Base-by-base conservation (phyloP, 306 rosid genomes). In the Dalbergia cochinchinensis region DNA sequence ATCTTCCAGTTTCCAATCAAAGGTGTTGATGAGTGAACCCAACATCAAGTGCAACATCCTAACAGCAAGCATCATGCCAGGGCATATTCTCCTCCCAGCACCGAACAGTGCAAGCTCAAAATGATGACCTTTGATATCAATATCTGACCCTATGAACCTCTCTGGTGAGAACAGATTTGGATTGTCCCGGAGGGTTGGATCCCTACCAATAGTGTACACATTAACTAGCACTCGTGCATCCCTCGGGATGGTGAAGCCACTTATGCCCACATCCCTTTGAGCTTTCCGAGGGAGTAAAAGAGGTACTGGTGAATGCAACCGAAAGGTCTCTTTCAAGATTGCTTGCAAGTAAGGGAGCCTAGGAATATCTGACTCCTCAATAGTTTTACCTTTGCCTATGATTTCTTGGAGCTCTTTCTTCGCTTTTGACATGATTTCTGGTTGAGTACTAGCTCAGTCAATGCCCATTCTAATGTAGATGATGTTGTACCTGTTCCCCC, bases 81-180 rank as follows among this genome's bases (percentile, higher is more conserved):
- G 31, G 31, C 31, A 26, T 26, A 26, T 26, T 26, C 31, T 26
- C 31, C 31, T 26, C 2, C 31, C 31, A 26, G 31, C 74, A 12
- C 89, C 88, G 12, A 90, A 90, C 0, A 89, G 87, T 11, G 64
- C 42, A 1, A 90, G 73, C 85, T 86, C 87, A 74, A 90, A 86
- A n/a, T 48, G 61, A 7, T 77, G 3, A 0, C 90, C 88, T 80
- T 20, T 80, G 9, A 84, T 55, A 16, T 86, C 88, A 4, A 85
- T 8, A 5, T 84, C 84, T 4, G 83, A 78, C 35, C 76, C 88
- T 8, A 84, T 6, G 31, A 89, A 89, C 83, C 93, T 82, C 65
- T 88, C 89, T 26, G 31, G 31, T 26, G 2, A 26, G 31, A 26
- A 26, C 31, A 26, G 2, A 26, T 26, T 26, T 26, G 90, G 74